Conservation (phyloP, 768 basidiomycete genomes). For the Boletus rubescentipes region DNA sequence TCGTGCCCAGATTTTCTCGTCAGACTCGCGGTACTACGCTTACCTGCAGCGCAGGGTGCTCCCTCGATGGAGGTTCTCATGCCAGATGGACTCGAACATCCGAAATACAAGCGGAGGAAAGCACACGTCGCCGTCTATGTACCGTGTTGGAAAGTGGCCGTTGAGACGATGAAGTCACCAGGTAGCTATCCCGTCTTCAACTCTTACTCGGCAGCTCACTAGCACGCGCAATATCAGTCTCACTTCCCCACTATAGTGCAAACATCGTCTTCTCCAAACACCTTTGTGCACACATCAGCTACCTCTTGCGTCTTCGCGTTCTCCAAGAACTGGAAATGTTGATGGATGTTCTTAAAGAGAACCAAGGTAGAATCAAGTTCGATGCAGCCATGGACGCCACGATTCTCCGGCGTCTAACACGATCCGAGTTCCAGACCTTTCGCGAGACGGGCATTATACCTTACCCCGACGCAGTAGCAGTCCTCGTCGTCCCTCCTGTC, state of each 20-base stretch:
- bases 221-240: slow-evolving; percentile 5
- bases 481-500: slow-evolving; percentile 67
- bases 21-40: slow-evolving; percentile 52
- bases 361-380: neutral
- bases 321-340: slow-evolving; percentile 74
- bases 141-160: slow-evolving; percentile 55
- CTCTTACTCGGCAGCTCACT: slow-evolving; percentile 6
- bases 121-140: slow-evolving; percentile 51
- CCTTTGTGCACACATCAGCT: slow-evolving; percentile 55
- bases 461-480: slow-evolving; percentile 56
- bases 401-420: slow-evolving; percentile 63
- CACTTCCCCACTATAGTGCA: slow-evolving; percentile 27
- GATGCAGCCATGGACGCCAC: slow-evolving; percentile 28
- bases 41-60: slow-evolving; percentile 33
- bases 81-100: slow-evolving; percentile 69
- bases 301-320: slow-evolving; percentile 69
- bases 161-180: slow-evolving; percentile 39
- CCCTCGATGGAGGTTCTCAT: slow-evolving; percentile 34
- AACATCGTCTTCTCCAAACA: slow-evolving; percentile 40
- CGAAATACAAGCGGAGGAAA: slow-evolving; percentile 51
- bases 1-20: slow-evolving; percentile 58
- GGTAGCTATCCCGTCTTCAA: slow-evolving; percentile 27
- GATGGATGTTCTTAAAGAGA: slow-evolving; percentile 26
- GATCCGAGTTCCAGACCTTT: slow-evolving; percentile 54
- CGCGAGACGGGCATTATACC: slow-evolving; percentile 48